phyloP scores from a whole-genome alignment of 2,329 filamentous ascomycete genomes.

The Zalaria sp. region DNA sequence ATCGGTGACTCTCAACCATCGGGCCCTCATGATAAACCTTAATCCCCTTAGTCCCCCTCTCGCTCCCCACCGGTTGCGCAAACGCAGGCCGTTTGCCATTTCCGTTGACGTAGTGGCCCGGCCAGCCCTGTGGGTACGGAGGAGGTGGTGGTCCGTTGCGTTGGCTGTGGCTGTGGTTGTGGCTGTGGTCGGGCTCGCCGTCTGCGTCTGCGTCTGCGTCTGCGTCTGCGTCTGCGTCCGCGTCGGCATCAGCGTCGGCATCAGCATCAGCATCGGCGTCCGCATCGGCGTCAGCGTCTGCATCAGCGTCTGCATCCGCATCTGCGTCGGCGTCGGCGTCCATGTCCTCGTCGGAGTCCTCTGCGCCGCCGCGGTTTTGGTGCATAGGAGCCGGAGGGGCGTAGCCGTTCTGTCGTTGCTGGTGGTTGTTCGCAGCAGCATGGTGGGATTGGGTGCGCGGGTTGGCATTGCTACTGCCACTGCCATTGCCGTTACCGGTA shows the following conservation, averaged over 20 bases:
- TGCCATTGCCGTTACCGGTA: too few relatives aligned
- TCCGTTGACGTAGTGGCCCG: slow-evolving; percentile 1
- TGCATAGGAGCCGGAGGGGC: neutral
- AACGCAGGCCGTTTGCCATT: slow-evolving; percentile 6
- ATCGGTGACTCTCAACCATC: neutral
- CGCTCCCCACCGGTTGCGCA: neutral
- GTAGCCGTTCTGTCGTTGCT: neutral
- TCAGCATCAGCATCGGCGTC: slow-evolving; percentile 2
- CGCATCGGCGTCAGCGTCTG: neutral
- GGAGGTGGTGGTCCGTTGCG: neutral
- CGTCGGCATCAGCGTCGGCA: slow-evolving; percentile 5
- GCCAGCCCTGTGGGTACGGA: slow-evolving; percentile 1
- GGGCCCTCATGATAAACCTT: slow-evolving; percentile 5
- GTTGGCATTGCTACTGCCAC: too few relatives aligned
- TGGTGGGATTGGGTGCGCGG: too few relatives aligned
- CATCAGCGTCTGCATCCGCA: too few relatives aligned
- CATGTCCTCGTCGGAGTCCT: neutral
- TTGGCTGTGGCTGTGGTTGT: slow-evolving; percentile 1
- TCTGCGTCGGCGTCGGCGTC: neutral
- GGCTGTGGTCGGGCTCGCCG: neutral
- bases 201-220: slow-evolving; percentile 2
- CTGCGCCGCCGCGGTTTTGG: neutral
- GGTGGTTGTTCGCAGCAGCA: neutral
- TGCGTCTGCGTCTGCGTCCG: slow-evolving; percentile 5
- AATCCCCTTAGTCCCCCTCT: slow-evolving; percentile 1